These are phyloP conservation scores for Penstemon eatonii DNA, from an alignment of 257 asterid species.

Conservation along the genomic window DNA sequence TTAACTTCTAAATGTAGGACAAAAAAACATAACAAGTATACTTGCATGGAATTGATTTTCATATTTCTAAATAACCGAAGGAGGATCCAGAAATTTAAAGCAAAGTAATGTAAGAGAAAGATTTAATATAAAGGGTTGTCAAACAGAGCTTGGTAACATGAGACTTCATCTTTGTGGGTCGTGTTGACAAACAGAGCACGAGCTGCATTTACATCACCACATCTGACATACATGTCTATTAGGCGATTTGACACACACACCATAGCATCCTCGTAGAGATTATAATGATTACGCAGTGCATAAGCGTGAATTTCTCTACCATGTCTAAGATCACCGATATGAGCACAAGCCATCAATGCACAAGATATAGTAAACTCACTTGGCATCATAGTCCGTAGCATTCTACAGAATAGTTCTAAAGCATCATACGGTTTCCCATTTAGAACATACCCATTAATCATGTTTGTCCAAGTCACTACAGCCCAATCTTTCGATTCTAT, in stretches of 20 bases:
- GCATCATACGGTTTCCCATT: slow-evolving; percentile 48
- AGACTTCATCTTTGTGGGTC: slow-evolving; percentile 56
- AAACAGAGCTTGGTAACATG: slow-evolving; percentile 33
- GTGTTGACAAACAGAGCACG: slow-evolving; percentile 62
- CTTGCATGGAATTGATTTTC: no score
- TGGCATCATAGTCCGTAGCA: slow-evolving; percentile 64
- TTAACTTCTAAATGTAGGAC: no score
- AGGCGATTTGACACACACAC: slow-evolving; percentile 77
- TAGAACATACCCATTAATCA: slow-evolving; percentile 88
- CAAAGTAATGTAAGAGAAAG: no score
- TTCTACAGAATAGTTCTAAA: slow-evolving; percentile 6
- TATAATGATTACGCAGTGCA: slow-evolving; percentile 53
- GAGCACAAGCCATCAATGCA: slow-evolving; percentile 81
- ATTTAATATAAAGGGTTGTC: no score
- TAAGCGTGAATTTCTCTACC: slow-evolving; percentile 79
- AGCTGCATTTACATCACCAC: slow-evolving; percentile 80
- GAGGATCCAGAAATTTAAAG: no score
- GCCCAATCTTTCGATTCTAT: slow-evolving; percentile 46
- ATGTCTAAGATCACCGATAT: slow-evolving; percentile 60
- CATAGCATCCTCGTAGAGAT: slow-evolving; percentile 43
- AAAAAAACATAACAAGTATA: no score
- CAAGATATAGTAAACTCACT: slow-evolving; percentile 78
- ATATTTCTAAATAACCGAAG: no score
- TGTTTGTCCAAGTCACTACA: slow-evolving; percentile 91
- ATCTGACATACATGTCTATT: slow-evolving; percentile 86